Conservation (phyloP, 2,329 filamentous ascomycete genomes). For the Paecilomyces sp. region DNA sequence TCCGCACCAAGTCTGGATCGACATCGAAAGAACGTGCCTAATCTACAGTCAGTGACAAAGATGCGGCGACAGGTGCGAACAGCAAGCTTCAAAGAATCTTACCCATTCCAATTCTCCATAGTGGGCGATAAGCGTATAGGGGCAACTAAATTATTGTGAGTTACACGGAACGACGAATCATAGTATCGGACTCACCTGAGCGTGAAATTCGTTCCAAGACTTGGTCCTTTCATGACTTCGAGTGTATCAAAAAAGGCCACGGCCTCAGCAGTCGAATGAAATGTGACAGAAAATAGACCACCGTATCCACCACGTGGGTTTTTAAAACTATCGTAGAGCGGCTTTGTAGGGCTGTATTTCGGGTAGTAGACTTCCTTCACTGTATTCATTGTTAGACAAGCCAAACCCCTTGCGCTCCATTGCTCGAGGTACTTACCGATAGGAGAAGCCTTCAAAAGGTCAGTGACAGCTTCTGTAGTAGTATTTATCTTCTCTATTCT, state of each 20-base stretch:
- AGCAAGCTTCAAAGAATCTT: slow-evolving; percentile 19
- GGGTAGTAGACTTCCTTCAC: slow-evolving; percentile 85
- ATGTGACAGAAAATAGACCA: slow-evolving; percentile 78
- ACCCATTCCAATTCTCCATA: slow-evolving; percentile 89
- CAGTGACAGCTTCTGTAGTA: slow-evolving; percentile 78
- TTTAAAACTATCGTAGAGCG: slow-evolving; percentile 72
- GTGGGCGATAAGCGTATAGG: slow-evolving; percentile 87
- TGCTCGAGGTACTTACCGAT: slow-evolving; percentile 31
- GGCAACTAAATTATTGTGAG: slow-evolving; percentile 49
- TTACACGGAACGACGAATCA: not conserved
- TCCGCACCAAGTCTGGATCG: slow-evolving; percentile 68
- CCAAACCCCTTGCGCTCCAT: not conserved
- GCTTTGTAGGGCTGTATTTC: slow-evolving; percentile 62
- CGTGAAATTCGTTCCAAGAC: slow-evolving; percentile 94
- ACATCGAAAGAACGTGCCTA: slow-evolving; percentile 70
- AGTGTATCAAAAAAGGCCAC: slow-evolving; percentile 78
- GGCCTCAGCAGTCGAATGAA: slow-evolving; percentile 63
- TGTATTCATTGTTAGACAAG: slow-evolving; percentile 17
- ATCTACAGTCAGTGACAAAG: not conserved
- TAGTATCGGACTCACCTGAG: slow-evolving; percentile 45
- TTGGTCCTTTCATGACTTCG: slow-evolving; percentile 87
- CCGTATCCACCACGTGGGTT: slow-evolving; percentile 76
- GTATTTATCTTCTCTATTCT: slow-evolving; percentile 77
- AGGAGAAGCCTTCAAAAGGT: slow-evolving; percentile 56
- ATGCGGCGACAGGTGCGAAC: not conserved